These are phyloP conservation scores for Penicillium dipodomyicola DNA, from an alignment of 495 filamentous ascomycete genomes.

Conservation along the genomic window DNA sequence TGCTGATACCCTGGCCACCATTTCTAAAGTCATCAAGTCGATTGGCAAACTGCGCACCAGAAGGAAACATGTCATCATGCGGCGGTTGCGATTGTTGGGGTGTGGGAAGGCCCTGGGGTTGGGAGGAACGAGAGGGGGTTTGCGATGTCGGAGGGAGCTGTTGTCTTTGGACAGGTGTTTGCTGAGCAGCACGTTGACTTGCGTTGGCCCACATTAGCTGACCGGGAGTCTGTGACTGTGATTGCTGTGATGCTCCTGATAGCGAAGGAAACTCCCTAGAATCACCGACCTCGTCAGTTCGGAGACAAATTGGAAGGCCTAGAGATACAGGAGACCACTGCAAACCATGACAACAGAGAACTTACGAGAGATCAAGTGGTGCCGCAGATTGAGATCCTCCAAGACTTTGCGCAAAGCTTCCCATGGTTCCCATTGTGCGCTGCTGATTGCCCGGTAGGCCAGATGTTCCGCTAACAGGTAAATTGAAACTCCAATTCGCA, in stretches of 20 bases:
- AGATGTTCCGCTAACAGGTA: slow-evolving; percentile 67
- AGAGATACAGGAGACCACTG: slow-evolving; percentile 6
- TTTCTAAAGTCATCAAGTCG: slow-evolving; percentile 57
- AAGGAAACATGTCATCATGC: slow-evolving; percentile 54
- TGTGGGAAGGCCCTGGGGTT: slow-evolving; percentile 51
- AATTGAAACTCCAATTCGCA: slow-evolving; percentile 72
- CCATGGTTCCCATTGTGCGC: slow-evolving; percentile 57
- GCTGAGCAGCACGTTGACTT: slow-evolving; percentile 54
- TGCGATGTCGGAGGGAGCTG: slow-evolving; percentile 55
- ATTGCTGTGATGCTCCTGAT: slow-evolving; percentile 67
- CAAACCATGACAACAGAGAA: slow-evolving; percentile 26
- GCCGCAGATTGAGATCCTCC: slow-evolving; percentile 72
- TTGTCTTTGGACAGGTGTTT: slow-evolving; percentile 64
- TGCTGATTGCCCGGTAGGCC: slow-evolving; percentile 58
- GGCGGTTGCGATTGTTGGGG: slow-evolving; percentile 61
- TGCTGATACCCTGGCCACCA: slow-evolving; percentile 59
- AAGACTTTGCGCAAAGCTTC: slow-evolving; percentile 81
- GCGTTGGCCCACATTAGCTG: slow-evolving; percentile 68
- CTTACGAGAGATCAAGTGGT: slow-evolving; percentile 79
- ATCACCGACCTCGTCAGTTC: slow-evolving; percentile 20
- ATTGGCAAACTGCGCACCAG: slow-evolving; percentile 52
- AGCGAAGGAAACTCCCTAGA: slow-evolving; percentile 80
- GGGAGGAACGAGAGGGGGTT: slow-evolving; percentile 46
- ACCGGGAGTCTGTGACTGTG: slow-evolving; percentile 54
- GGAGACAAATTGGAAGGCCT: slow-evolving; percentile 7